Conservation (phyloP, 2,329 filamentous ascomycete species). For the Hypomyces rosellus region DNA sequence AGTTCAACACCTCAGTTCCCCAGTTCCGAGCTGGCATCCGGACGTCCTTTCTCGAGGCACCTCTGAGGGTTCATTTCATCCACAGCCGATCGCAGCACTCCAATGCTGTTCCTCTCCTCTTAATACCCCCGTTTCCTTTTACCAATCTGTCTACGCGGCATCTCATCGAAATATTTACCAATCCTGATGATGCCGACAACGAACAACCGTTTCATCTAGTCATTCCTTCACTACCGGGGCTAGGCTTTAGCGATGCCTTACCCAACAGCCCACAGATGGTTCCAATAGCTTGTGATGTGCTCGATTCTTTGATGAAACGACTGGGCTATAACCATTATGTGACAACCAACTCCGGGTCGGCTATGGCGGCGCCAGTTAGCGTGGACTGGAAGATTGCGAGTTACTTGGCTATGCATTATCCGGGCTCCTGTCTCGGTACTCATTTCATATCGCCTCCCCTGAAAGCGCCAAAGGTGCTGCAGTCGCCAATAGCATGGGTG, state of each 20-base stretch:
- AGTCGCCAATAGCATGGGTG: conserved; percentile 42
- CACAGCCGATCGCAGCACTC: conserved; percentile 49
- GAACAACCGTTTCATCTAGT: conserved; percentile 59
- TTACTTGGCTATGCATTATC: conserved; percentile 41
- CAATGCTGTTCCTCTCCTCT: conserved; percentile 55
- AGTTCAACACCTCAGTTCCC: conserved; percentile 52
- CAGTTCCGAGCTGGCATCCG: conserved; percentile 56
- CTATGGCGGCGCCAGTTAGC: conserved; percentile 36
- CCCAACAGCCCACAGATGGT: conserved; percentile 43
- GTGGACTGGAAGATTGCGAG: conserved; percentile 48
- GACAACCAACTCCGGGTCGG: conserved; percentile 46
- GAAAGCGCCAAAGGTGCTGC: conserved; percentile 38
- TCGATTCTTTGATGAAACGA: conserved; percentile 54
- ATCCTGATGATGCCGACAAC: conserved; percentile 40
- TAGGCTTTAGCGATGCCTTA: conserved; percentile 61
- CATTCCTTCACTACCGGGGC: conserved; percentile 57
- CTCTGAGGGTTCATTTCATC: conserved; percentile 57
- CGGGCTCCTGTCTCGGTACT: conserved; percentile 48
- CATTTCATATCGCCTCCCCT: conserved; percentile 56
- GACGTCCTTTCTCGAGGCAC: conserved; percentile 31
- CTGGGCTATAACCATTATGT: conserved; percentile 55
- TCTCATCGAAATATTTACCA: conserved; percentile 47
- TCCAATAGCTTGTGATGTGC: conserved; percentile 46
- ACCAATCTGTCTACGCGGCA: conserved; percentile 55
- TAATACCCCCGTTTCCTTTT: conserved; percentile 60